Conservation (phyloP, 2,329 filamentous ascomycete genomes). For the Aspergillus melleus region DNA sequence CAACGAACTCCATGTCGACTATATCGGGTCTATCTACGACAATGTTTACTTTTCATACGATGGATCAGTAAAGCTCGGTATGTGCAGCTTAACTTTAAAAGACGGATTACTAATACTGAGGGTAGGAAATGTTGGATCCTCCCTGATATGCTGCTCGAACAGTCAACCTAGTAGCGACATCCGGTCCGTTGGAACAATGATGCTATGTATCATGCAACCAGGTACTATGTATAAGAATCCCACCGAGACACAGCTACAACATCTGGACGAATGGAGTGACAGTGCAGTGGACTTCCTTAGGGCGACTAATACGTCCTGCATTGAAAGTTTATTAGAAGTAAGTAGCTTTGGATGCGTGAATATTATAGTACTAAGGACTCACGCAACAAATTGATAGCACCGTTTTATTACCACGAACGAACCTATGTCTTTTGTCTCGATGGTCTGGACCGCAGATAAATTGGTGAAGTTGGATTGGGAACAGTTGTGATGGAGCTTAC, state of each 20-base stretch:
- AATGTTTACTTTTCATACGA: neutral
- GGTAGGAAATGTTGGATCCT: neutral
- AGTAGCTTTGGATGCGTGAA: no score
- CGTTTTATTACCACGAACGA: no score
- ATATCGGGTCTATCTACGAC: neutral
- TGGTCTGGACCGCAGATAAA: no score
- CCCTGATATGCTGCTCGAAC: neutral
- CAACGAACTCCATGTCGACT: neutral
- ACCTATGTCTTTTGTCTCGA: no score
- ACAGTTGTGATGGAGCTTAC: no score
- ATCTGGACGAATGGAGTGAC: neutral
- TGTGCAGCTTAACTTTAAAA: neutral
- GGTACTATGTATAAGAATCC: neutral
- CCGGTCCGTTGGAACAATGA: neutral
- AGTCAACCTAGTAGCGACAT: neutral
- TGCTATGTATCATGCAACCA: neutral
- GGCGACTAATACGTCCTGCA: no score
- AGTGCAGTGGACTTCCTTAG: neutral
- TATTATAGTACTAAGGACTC: no score
- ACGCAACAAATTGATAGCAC: no score
- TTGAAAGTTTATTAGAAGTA: no score
- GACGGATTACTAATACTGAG: neutral
- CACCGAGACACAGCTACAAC: neutral
- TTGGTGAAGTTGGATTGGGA: no score
- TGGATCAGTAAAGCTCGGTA: neutral